Conservation (phyloP, 805 yeast genomes). For the Wickerhamomyces chambardii region DNA sequence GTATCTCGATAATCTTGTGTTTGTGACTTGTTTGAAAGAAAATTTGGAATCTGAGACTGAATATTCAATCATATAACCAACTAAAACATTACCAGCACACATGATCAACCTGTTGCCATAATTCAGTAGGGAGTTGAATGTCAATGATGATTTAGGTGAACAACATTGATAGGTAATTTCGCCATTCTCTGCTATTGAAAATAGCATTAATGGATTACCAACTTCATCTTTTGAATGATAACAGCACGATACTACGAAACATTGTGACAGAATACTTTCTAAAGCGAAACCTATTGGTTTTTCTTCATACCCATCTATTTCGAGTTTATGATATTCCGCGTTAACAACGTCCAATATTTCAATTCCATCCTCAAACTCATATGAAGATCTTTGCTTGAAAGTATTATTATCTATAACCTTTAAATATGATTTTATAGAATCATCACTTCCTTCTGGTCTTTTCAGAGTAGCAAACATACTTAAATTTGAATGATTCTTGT, state of each 20-base stretch:
- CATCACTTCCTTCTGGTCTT: constrained; percentile 3
- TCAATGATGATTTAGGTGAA: constrained; percentile 7
- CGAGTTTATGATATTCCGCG: constrained; percentile 9
- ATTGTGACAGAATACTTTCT: constrained; percentile 22
- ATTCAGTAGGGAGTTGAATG: constrained; percentile 17
- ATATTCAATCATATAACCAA: constrained; percentile 22
- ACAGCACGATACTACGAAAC: constrained; percentile 25
- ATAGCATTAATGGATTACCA: constrained; percentile 20
- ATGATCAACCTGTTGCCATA: constrained; percentile 20
- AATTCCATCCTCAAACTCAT: constrained; percentile 10
- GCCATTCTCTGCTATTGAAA: constrained; percentile 26
- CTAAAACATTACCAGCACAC: constrained; percentile 21
- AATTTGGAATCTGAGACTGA: constrained; percentile 25
- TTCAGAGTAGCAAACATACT: constrained; percentile 11
- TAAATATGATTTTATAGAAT: constrained; percentile 8
- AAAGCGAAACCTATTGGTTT: constrained; percentile 19
- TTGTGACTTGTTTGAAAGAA: constrained; percentile 15
- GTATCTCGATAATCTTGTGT: constrained; percentile 1
- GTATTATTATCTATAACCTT: constrained; percentile 18
- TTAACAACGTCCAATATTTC: constrained; percentile 17
- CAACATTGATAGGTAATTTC: constrained; percentile 17
- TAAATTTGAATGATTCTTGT: constrained; percentile 13
- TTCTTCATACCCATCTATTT: constrained; percentile 15
- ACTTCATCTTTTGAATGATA: constrained; percentile 22
- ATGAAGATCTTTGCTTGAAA: constrained; percentile 9